A percentile compares a stretch with the other conserved stretches of the same genome.
Conservation (phyloP, 352 stramenopile species). For the Globisporangium cystogenes region DNA sequence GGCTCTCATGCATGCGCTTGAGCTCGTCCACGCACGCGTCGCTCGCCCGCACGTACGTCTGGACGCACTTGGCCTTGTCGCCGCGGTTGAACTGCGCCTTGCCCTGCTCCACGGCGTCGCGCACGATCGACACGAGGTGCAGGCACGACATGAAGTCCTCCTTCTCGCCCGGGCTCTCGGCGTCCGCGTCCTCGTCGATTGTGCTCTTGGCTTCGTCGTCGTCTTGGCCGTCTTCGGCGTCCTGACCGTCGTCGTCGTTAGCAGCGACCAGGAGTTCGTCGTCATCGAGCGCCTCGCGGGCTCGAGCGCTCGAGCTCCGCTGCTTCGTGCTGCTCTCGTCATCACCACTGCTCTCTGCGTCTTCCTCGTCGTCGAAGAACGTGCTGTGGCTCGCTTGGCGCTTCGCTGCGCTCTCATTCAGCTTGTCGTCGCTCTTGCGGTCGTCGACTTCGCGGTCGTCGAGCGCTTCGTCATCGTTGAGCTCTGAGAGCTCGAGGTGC, state of each 20-base stretch:
- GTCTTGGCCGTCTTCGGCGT: conserved; percentile 1
- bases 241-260: neutral
- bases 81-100: conserved; percentile 73
- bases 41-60: conserved; percentile 48
- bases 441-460: neutral
- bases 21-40: conserved; percentile 41
- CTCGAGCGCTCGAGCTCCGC: neutral
- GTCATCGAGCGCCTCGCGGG: neutral
- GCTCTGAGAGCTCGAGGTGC: conserved; percentile 49
- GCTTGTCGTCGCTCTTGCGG: conserved; percentile 5
- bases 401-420: conserved; percentile 5
- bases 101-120: conserved; percentile 44
- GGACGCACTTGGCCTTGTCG: conserved; percentile 68
- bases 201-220: conserved; percentile 11
- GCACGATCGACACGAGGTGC: conserved; percentile 37
- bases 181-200: conserved; percentile 5
- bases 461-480: conserved; percentile 7
- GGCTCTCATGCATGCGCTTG: conserved; percentile 21
- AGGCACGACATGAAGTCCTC: conserved; percentile 31
- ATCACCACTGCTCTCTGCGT: conserved; percentile 14
- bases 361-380: conserved; percentile 15
- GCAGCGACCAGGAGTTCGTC: conserved; percentile 4
- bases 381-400: neutral
- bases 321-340: conserved; percentile 14
- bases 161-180: conserved; percentile 24